Conservation (phyloP, 352 stramenopile species). For the Phytophthora pisi region DNA sequence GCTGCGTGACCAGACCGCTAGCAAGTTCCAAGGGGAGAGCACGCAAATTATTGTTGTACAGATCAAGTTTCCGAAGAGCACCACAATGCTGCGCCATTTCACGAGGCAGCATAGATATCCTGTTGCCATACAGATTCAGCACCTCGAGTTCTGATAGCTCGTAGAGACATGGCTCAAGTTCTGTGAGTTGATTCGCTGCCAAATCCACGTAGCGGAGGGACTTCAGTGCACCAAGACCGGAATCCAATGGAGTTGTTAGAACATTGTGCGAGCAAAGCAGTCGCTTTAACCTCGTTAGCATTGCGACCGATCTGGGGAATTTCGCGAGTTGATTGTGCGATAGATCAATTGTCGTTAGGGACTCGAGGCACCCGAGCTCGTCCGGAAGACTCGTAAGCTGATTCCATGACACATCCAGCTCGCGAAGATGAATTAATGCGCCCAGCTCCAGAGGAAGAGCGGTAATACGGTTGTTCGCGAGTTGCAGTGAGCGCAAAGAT, state of each 20-base stretch:
- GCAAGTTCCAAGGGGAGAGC: conserved; percentile 62
- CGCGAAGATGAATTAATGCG: conserved; percentile 49
- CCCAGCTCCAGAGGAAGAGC: conserved; percentile 58
- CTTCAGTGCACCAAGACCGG: conserved; percentile 32
- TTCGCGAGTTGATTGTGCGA: conserved; percentile 56
- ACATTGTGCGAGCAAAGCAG: conserved; percentile 63
- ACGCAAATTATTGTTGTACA: conserved; percentile 64
- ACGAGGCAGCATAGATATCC: conserved; percentile 46
- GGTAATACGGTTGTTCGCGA: conserved; percentile 49
- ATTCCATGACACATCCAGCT: conserved; percentile 73
- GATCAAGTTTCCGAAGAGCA: conserved; percentile 57
- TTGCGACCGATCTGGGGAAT: conserved; percentile 55
- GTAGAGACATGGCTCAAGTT: conserved; percentile 59
- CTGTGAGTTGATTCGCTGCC: conserved; percentile 52
- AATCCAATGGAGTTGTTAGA: conserved; percentile 45
- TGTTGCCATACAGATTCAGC: conserved; percentile 60
- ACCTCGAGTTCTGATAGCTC: conserved; percentile 54
- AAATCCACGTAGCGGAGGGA: conserved; percentile 66
- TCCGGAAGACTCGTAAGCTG: conserved; percentile 54
- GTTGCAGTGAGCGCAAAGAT: conserved; percentile 38
- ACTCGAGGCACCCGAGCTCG: conserved; percentile 59
- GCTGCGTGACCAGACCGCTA: conserved; percentile 46
- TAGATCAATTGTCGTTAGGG: conserved; percentile 46
- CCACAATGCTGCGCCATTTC: conserved; percentile 43
- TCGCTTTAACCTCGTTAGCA: conserved; percentile 46